These are phyloP conservation scores for Solanum habrochaites DNA, from an alignment of 257 asterid species.

Conservation along the genomic window DNA sequence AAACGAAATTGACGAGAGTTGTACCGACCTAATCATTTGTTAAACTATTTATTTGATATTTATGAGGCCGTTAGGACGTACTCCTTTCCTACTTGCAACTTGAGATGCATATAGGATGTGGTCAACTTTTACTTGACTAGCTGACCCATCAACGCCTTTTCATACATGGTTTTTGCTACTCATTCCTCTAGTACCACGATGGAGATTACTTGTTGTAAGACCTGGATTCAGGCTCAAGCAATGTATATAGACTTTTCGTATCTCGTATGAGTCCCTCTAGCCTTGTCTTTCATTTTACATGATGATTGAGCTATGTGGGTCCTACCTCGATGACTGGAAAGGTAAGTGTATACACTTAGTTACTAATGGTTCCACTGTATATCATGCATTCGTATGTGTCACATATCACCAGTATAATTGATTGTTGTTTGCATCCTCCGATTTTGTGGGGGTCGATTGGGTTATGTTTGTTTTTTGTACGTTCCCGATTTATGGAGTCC, in stretches of 20 bases:
- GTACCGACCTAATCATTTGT: neutral
- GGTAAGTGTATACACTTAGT: neutral
- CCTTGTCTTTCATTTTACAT: neutral
- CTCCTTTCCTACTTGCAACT: neutral
- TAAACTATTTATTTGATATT: no score
- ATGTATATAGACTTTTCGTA: neutral
- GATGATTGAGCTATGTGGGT: neutral
- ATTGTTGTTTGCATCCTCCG: neutral
- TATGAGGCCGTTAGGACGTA: neutral
- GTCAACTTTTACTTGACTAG: neutral
- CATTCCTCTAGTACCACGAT: neutral
- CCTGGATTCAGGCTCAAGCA: neutral
- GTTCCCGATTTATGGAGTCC: neutral
- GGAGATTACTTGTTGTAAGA: no score
- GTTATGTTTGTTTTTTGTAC: no score
- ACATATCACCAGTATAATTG: neutral
- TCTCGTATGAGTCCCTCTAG: neutral
- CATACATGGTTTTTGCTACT: neutral
- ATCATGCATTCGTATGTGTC: neutral
- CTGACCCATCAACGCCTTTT: neutral
- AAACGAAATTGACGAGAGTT: neutral
- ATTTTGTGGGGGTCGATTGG: neutral
- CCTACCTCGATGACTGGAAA: neutral
- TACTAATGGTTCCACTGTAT: neutral
- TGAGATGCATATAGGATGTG: neutral